Evolutionary conservation across 2,329 filamentous ascomycete species (phyloP), one percentile per base, ranked within the genome.

Genomic region (Trichoderma brevicompactum): DNA sequence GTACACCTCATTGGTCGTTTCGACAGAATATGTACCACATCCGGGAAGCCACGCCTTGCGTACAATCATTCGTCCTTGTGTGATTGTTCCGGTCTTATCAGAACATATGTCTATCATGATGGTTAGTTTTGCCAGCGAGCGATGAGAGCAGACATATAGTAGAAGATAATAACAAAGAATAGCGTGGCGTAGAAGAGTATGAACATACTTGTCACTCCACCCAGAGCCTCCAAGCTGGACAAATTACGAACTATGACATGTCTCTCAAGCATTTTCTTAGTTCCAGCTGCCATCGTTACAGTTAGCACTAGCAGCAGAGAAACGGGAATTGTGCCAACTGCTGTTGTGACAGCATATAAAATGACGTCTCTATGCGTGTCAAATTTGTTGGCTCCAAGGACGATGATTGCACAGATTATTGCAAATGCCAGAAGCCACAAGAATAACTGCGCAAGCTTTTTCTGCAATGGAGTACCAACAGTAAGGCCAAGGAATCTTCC

Each of bases 401-500:
- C 78, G 40, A 80, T 76, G 41, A 79, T 74, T 10, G 76, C 76
- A 19, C 77, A 75, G 9, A 80, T 62, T 48, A 79, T 70, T 28
- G 77, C 88, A 64, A 89, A 82, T 46, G 79, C 83, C 70, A 90
- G 89, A 2, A 91, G 82, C 3, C 85, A 76, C 28, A 90, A 82
- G 44, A 89, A 89, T 56, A 92, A 83, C 72, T 88, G 87, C 69
- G 85, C 87, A 56, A 91, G 78, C 72, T 88, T 90, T 66, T 85
- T 84, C 73, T 91, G 87, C 43, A 92, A 79, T 0, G 89, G 89
- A 4, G 89, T 91, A 28, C 89, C 89, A n/a, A 86, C 73, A 1
- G 70, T 74, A 19, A 80, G 70, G 7, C 78, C 82, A 36, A 85
- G 80, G 67, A 84, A 82, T 58, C 79, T 73, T 5, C 74, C 73